Evolutionary conservation across 352 stramenopile species (phyloP), one percentile per base, ranked within the genome.

Genomic region (Phytophthora syringae): DNA sequence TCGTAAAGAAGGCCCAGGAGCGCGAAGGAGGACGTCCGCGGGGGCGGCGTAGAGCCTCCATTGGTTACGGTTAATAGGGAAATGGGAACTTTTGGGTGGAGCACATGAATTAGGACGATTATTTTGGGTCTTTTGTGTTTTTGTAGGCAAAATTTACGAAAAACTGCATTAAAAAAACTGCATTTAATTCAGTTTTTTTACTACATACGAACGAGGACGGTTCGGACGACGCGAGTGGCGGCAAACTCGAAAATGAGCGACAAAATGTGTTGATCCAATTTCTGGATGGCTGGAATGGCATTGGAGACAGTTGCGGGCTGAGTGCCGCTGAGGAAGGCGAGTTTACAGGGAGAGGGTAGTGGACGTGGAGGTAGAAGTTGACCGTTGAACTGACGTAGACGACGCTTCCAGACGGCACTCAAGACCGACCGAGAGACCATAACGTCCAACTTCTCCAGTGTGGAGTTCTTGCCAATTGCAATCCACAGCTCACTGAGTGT

Each of bases 1-100:
- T 64, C 30, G 81, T 87, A 58, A 90, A 87, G 49, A 80, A 84
- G 12, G 76, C 65, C 82, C 82, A 90, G 28, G 82, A 81, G 27
- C 74, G 52, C 11, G 69, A 75, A 1, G 71, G 76, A 51, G 79
- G 80, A 20, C 82, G 77, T 0, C 82, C 82, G 43, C 74, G 67
- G 1, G 67, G 67, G 2, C 67, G 67, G 3, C 45, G 50, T 30
- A 51, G 24, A 18, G 61, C 50, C n/a, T 67, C 52, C 30, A 44
- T 42, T 47, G 40, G 18, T 12, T 43, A 40, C 34, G 34, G 11
- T 15, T 40, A n/a, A n/a, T 18, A 40, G 36, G 7, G 12, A 27
- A 47, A 47, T 47, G 40, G 18, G 40, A 20, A 43, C 7, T 9
- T 24, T 47, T 5, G 20, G 7, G 40, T 47, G 40, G 40, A 24